Conservation (phyloP, 2,329 filamentous ascomycete genomes). For the Colletotrichum lini region DNA sequence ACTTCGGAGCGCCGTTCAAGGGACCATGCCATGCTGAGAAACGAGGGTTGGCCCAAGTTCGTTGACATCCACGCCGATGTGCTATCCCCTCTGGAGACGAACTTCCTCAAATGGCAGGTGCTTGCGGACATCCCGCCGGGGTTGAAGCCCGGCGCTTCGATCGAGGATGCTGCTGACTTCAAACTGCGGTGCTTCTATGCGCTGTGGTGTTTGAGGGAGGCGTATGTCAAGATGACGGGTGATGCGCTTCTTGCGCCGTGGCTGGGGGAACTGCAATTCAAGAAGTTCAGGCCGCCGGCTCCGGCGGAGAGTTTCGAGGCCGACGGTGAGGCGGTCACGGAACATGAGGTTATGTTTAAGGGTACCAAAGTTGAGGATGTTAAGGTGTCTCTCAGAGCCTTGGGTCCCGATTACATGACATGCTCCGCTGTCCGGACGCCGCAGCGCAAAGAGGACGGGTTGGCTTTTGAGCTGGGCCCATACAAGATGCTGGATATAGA, state of each 20-base stretch:
- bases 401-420: conserved; percentile 68
- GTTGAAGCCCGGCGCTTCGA: conserved; percentile 46
- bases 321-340: conserved; percentile 52
- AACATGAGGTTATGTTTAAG: conserved; percentile 57
- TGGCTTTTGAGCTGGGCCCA: conserved; percentile 56
- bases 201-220: conserved; percentile 84
- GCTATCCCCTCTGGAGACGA: conserved; percentile 73
- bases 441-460: conserved; percentile 52
- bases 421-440: conserved; percentile 65
- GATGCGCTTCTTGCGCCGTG: conserved; percentile 82
- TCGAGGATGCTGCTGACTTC: conserved; percentile 65
- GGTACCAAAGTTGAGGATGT: conserved; percentile 57
- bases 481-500: conserved; percentile 62
- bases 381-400: conserved; percentile 59
- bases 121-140: conserved; percentile 46
- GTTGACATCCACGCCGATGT: conserved; percentile 82
- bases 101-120: conserved; percentile 69
- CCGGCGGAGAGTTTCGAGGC: conserved; percentile 51
- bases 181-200: conserved; percentile 82
- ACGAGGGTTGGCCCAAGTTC: conserved; percentile 75
- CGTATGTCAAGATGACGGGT: conserved; percentile 87
- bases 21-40: conserved; percentile 68
- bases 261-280: conserved; percentile 80
- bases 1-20: conserved; percentile 77
- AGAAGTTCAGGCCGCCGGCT: conserved; percentile 70